Evolutionary conservation across 495 filamentous ascomycete genomes (phyloP).

Genomic region (Haplographium delicatum): DNA sequence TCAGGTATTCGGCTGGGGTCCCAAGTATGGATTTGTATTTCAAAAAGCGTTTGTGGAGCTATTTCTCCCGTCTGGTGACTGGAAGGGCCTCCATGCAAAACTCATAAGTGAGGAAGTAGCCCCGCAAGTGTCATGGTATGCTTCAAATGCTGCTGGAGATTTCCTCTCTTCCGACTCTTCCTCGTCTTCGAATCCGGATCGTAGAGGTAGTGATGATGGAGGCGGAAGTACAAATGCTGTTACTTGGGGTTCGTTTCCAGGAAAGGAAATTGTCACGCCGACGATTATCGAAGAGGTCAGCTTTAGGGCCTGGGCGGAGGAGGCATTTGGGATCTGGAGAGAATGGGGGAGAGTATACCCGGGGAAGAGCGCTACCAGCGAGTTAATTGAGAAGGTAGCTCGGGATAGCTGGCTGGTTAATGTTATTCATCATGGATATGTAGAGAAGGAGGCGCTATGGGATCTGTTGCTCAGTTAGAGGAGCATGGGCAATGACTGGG

Average conservation of each 20-base stretch:
- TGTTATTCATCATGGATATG: constrained; percentile 81
- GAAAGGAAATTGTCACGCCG: constrained; percentile 94
- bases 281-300: constrained; percentile 97
- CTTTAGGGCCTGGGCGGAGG: constrained; percentile 92
- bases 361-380: constrained; percentile 31
- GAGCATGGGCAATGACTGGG: too few species aligned
- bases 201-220: constrained; percentile 7
- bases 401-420: constrained; percentile 82
- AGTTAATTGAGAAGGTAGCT: constrained; percentile 59
- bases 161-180: constrained; percentile 60
- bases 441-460: constrained; percentile 63
- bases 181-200: constrained; percentile 29
- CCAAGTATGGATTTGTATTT: constrained; percentile 88
- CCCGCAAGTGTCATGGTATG: constrained; percentile 77
- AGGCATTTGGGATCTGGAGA: constrained; percentile 90
- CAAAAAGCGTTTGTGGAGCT: constrained; percentile 98
- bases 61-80: constrained; percentile 72
- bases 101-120: constrained; percentile 50
- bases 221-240: constrained; percentile 74
- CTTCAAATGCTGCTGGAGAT: constrained; percentile 64
- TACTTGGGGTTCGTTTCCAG: constrained; percentile 93
- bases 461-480: constrained; percentile 38
- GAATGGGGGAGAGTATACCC: constrained; percentile 86
- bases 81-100: constrained; percentile 54
- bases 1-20: constrained; percentile 90